phyloP scores from a whole-genome alignment of 768 basidiomycete genomes.

The Suillus occidentalis region DNA sequence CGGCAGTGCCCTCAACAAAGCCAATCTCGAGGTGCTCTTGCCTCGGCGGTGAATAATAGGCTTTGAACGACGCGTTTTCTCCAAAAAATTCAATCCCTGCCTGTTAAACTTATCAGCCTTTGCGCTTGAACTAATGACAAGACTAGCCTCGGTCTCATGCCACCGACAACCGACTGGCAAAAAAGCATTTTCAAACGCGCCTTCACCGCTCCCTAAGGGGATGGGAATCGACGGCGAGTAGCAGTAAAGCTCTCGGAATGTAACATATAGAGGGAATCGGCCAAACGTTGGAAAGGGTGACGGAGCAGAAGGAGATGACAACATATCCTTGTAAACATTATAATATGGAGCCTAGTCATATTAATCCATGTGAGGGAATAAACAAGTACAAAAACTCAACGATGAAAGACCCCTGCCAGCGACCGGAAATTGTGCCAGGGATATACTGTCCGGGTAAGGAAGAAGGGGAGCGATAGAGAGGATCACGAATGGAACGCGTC shows the following conservation, averaged over 20 bases:
- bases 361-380: not conserved
- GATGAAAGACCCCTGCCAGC: conserved; percentile 50
- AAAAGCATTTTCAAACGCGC: conserved; percentile 46
- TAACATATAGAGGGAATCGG: conserved; percentile 48
- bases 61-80: conserved; percentile 34
- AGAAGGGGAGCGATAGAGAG: conserved; percentile 1
- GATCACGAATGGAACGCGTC: conserved; percentile 22
- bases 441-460: conserved; percentile 32
- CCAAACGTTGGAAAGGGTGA: conserved; percentile 35
- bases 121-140: not conserved
- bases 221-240: conserved; percentile 34
- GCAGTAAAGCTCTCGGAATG: conserved; percentile 49
- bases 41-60: conserved; percentile 40
- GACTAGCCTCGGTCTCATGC: conserved; percentile 31
- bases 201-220: conserved; percentile 34
- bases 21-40: conserved; percentile 18
- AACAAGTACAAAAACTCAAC: conserved; percentile 26
- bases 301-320: conserved; percentile 33
- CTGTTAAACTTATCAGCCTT: conserved; percentile 13
- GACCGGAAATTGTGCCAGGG: conserved; percentile 45
- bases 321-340: conserved; percentile 41
- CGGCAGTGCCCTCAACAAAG: conserved; percentile 3
- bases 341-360: conserved; percentile 38
- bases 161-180: conserved; percentile 41
- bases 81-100: conserved; percentile 33